A percentile compares a stretch with the other conserved stretches of the same genome.
These are phyloP conservation scores for Naumovozyma dairenensis DNA, from an alignment of 805 yeast species.

Conservation along the genomic window DNA sequence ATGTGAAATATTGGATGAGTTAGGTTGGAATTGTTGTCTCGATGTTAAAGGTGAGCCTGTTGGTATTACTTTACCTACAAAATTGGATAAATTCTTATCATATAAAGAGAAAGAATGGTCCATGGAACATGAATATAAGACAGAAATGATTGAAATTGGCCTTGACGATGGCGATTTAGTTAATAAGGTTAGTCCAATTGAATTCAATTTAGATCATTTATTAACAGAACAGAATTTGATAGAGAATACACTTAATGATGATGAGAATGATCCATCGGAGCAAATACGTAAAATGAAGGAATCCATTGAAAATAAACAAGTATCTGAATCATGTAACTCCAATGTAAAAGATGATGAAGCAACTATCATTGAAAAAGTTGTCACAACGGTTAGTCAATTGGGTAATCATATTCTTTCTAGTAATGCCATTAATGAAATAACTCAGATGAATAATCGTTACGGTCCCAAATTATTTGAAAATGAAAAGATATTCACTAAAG, in stretches of 20 bases:
- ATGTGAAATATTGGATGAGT: slow-evolving; percentile 71
- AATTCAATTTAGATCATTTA: slow-evolving; percentile 17
- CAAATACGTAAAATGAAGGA: neutral
- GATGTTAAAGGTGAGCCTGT: slow-evolving; percentile 35
- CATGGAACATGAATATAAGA: slow-evolving; percentile 10
- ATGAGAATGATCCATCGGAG: neutral
- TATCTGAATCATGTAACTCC: neutral
- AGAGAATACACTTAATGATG: slow-evolving; percentile 19
- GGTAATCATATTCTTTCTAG: slow-evolving; percentile 46
- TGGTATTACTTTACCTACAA: slow-evolving; percentile 35
- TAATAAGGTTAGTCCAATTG: slow-evolving; percentile 9
- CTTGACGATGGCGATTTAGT: slow-evolving; percentile 10
- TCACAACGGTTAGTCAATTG: slow-evolving; percentile 39
- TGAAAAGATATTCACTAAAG: slow-evolving; percentile 45
- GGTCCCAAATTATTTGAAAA: slow-evolving; percentile 45
- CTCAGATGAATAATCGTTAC: slow-evolving; percentile 39
- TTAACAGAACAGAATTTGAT: slow-evolving; percentile 16
- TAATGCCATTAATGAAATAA: slow-evolving; percentile 48
- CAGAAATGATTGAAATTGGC: slow-evolving; percentile 15
- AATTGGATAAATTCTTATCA: slow-evolving; percentile 27
- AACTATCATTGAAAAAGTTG: slow-evolving; percentile 23
- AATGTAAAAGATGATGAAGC: slow-evolving; percentile 13
- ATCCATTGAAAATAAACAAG: slow-evolving; percentile 2
- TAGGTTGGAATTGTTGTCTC: slow-evolving; percentile 55
- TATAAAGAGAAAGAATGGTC: slow-evolving; percentile 18